Evolutionary conservation across 192 early-diverging fungal species (phyloP).

Genomic region (Coemansia sp.): DNA sequence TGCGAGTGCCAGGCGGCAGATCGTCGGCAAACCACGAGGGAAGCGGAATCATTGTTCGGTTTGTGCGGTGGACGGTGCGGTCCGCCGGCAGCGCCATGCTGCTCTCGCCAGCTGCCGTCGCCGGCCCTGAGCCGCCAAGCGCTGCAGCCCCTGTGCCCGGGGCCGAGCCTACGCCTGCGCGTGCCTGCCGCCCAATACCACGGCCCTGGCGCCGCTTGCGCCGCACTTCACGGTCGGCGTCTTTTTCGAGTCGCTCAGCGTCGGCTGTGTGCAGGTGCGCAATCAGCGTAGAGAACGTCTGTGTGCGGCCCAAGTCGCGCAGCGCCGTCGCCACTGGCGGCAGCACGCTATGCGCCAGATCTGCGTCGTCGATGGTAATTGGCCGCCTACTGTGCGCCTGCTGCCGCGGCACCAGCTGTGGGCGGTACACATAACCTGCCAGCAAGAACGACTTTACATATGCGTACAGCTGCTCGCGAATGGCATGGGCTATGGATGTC

Average conservation of each 20-base stretch:
- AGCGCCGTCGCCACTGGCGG: constrained; percentile 59
- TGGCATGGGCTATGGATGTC: constrained; percentile 87
- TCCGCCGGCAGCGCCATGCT: constrained; percentile 18
- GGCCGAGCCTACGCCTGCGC: not conserved
- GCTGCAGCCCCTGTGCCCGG: not conserved
- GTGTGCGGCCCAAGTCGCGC: constrained; percentile 53
- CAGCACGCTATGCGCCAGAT: constrained; percentile 68
- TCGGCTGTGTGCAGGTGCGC: constrained; percentile 66
- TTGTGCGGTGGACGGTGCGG: constrained; percentile 42
- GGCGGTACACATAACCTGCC: constrained; percentile 78
- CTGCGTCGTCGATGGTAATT: constrained; percentile 66
- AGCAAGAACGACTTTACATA: constrained; percentile 82
- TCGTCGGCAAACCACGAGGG: constrained; percentile 49
- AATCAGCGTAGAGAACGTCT: constrained; percentile 65
- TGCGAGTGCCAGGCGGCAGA: constrained; percentile 44
- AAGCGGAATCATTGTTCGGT: constrained; percentile 47
- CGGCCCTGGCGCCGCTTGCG: constrained; percentile 83
- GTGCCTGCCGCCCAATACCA: constrained; percentile 43
- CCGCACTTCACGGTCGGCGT: constrained; percentile 77
- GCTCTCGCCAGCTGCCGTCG: not conserved
- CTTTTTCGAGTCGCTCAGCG: constrained; percentile 80
- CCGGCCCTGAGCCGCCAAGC: not conserved
- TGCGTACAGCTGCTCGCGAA: constrained; percentile 89
- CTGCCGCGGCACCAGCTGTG: constrained; percentile 49
- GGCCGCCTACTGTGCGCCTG: constrained; percentile 1